Base-by-base conservation (phyloP, 106 monocot species). In the Ottelia alismoides region DNA sequence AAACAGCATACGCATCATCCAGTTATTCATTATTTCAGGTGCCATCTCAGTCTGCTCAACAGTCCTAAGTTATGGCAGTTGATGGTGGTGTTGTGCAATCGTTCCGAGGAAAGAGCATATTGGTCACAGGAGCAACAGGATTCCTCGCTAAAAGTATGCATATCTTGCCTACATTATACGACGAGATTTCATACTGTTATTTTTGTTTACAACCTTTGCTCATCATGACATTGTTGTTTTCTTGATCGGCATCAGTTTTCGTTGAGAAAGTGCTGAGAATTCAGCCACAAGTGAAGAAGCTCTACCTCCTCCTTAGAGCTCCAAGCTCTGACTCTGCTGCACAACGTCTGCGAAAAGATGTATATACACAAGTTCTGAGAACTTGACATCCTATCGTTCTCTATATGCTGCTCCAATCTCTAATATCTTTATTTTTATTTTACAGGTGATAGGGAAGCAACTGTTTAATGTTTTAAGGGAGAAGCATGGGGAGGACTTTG, bases 251-350 rank as follows among this genome's bases (percentile, higher is more conserved):
- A 11, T 51, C 29, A 86, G 86, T 87, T 49, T 69, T 87, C 62
- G 74, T 81, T 69, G 86, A 87, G 78, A 87, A 87, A 68, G 60
- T 87, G 43, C 72, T 87, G 2, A 65, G 86, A 47, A 72, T 78
- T 55, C 78, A 87, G 27, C 86, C 86, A 1, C 20, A 75, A 30
- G 81, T 87, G 31, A 78, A 78, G 72, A 81, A 72, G 71, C 62
- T 87, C 27, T 74, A 62, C 63, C 86, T 87, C 26, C 66, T 87
- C 11, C 58, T 87, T 51, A 77, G 86, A 63, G 78, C 81, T 20
- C 20, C 11, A 3, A 66, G 81, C 18, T 26, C 32, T 10, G 44
- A 59, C 1, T 74, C 78, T 0, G 81, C 81, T 14, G 58, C 28
- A 24, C 64, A 66, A 50, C 70, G 86, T 2, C 16, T 81, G 26